phyloP scores from a whole-genome alignment of 768 basidiomycete genomes.

The Lactarius akahatsu region DNA sequence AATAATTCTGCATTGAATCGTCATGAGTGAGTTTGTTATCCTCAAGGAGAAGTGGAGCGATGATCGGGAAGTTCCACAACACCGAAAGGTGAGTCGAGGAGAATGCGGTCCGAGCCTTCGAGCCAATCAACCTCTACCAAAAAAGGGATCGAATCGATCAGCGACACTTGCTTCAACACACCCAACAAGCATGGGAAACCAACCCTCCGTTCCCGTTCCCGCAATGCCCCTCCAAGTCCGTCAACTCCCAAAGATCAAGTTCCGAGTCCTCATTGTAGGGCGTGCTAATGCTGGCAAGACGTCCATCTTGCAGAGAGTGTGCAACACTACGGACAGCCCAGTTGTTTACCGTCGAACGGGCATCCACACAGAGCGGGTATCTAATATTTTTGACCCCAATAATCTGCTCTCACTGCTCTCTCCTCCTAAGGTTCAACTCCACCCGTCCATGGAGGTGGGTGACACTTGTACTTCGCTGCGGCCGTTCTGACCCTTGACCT shows the following conservation, averaged over 20 bases:
- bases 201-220: background rate
- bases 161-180: background rate
- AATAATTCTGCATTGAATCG: too few species aligned
- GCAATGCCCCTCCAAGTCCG: background rate
- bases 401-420: background rate
- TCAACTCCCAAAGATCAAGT: background rate
- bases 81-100: too few species aligned
- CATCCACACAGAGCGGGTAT: background rate
- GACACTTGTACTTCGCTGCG: background rate
- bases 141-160: too few species aligned
- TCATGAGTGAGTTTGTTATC: too few species aligned
- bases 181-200: background rate
- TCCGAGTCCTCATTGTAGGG: background rate
- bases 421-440: background rate
- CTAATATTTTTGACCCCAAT: background rate
- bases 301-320: background rate
- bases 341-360: background rate
- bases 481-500: background rate
- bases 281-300: background rate
- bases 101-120: too few species aligned
- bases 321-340: background rate
- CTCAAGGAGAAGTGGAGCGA: too few species aligned
- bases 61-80: too few species aligned
- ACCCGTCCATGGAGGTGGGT: background rate
- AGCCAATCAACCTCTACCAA: too few species aligned